phyloP scores from a whole-genome alignment of 2,329 filamentous ascomycete genomes.

The Claviceps maximensis region DNA sequence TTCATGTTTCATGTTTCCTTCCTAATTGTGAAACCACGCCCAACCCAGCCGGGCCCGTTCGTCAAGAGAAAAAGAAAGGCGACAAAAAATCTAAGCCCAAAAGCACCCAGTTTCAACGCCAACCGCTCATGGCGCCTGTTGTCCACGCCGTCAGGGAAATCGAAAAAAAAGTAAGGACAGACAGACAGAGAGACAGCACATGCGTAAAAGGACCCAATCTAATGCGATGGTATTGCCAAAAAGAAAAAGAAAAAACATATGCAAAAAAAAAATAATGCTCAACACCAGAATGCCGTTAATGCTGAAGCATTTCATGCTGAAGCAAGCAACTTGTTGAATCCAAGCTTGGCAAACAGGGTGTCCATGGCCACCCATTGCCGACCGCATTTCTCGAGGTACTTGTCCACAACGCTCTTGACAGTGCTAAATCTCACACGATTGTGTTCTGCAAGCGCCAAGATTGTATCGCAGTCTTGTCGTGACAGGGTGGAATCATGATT shows the following conservation, averaged over 20 bases:
- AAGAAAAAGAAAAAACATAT: neutral
- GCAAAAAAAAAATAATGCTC: neutral
- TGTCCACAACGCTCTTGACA: slow-evolving; percentile 63
- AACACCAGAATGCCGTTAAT: neutral
- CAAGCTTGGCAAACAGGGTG: slow-evolving; percentile 60
- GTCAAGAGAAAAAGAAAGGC: neutral
- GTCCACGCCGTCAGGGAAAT: neutral
- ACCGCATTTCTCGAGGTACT: slow-evolving; percentile 79
- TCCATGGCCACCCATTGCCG: slow-evolving; percentile 93
- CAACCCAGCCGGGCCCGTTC: no score
- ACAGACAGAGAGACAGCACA: neutral
- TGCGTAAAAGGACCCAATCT: neutral
- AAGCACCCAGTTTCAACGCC: neutral
- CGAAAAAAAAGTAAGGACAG: neutral
- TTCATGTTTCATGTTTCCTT: no score
- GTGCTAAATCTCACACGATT: slow-evolving; percentile 71
- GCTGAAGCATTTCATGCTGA: neutral
- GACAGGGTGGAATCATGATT: slow-evolving; percentile 32
- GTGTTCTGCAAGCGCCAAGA: slow-evolving; percentile 63
- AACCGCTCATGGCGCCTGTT: neutral
- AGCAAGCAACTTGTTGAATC: slow-evolving; percentile 29
- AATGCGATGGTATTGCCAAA: neutral
- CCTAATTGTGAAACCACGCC: no score
- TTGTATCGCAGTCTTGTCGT: slow-evolving; percentile 46
- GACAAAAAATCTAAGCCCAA: no score